Conservation (phyloP, 148 eudicot genomes). For the Vaccinium vitisidaea region DNA sequence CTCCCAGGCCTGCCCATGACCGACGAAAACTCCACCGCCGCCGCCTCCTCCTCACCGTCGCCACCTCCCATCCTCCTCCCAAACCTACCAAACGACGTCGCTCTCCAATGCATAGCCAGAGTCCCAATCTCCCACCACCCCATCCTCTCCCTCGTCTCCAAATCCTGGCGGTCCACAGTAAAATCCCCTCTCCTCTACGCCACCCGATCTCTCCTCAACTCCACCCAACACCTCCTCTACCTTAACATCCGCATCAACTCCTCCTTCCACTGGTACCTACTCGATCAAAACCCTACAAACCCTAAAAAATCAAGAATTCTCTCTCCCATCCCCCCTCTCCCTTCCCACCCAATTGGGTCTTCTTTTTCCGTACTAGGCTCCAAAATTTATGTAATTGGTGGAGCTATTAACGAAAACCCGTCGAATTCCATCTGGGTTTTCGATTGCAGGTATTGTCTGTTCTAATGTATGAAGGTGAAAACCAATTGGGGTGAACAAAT, state of each 20-base stretch:
- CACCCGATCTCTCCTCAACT: slow-evolving; percentile 53
- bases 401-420: slow-evolving; percentile 54
- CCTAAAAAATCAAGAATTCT: slow-evolving; percentile 19
- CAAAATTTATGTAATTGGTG: slow-evolving; percentile 75
- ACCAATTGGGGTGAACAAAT: too few species aligned
- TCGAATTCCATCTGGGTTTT: slow-evolving; percentile 50
- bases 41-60: slow-evolving; percentile 1
- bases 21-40: slow-evolving; percentile 21
- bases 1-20: slow-evolving; percentile 22
- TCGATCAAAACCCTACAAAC: slow-evolving; percentile 32
- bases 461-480: too few species aligned
- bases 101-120: slow-evolving; percentile 69
- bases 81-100: slow-evolving; percentile 74
- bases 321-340: slow-evolving; percentile 40
- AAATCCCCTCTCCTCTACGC: slow-evolving; percentile 53
- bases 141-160: slow-evolving; percentile 57
- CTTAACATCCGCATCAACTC: slow-evolving; percentile 60
- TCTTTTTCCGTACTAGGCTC: slow-evolving; percentile 44
- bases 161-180: slow-evolving; percentile 56
- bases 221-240: slow-evolving; percentile 51
- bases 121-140: slow-evolving; percentile 59
- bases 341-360: slow-evolving; percentile 56
- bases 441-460: slow-evolving; percentile 40
- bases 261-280: slow-evolving; percentile 59
- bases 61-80: slow-evolving; percentile 45